Conservation (phyloP, 129 eudicot species). For the Lonicera japonica region DNA sequence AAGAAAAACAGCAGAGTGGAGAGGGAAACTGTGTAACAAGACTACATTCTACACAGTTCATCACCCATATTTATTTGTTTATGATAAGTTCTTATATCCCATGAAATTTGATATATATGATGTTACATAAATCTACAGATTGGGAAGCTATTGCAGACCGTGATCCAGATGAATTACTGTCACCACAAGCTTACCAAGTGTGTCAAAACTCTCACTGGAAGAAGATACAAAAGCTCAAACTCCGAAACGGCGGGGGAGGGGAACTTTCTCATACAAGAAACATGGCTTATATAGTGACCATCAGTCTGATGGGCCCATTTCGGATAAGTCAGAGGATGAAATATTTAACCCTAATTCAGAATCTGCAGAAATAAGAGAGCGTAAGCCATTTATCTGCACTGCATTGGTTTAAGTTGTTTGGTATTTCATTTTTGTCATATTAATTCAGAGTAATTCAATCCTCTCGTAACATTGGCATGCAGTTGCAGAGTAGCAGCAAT, state of each 20-base stretch:
- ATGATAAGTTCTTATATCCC: background rate
- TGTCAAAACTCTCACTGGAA: constrained; percentile 48
- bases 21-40: background rate
- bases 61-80: background rate
- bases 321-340: constrained; percentile 27
- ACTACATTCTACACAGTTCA: background rate
- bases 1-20: too few species aligned
- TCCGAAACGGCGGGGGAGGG: constrained; percentile 83
- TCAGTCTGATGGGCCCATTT: constrained; percentile 28
- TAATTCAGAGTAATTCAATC: too few species aligned
- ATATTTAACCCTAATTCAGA: constrained; percentile 23
- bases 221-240: constrained; percentile 31
- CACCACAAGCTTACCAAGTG: constrained; percentile 38
- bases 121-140: constrained; percentile 37
- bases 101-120: constrained; percentile 2
- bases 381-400: constrained; percentile 29
- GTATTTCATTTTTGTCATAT: background rate
- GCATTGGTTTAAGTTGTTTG: background rate
- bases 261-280: constrained; percentile 70
- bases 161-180: constrained; percentile 72
- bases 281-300: constrained; percentile 70
- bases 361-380: constrained; percentile 23
- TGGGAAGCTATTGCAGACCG: constrained; percentile 98
- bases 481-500: too few species aligned
- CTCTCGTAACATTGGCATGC: too few species aligned